These are phyloP conservation scores for Periconia digitata DNA, from an alignment of 2,329 filamentous ascomycete species.

Conservation along the genomic window DNA sequence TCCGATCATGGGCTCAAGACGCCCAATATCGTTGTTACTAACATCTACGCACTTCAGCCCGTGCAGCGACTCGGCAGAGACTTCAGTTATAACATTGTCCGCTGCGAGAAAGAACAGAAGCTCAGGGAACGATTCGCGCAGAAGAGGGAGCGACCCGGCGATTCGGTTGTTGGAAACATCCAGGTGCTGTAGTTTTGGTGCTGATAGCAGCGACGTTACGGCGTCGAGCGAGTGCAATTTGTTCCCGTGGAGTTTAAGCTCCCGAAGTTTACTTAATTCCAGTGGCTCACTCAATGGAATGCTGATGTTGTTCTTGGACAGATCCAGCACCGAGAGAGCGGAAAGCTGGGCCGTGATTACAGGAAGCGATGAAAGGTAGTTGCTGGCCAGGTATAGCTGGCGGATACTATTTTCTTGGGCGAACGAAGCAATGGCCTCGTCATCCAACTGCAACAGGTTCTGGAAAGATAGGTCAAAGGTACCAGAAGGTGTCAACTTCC, in stretches of 20 bases:
- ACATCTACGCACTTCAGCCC: conserved; percentile 78
- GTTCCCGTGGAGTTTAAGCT: conserved; percentile 75
- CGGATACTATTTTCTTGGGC: conserved; percentile 52
- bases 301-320: conserved; percentile 76
- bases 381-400: conserved; percentile 72
- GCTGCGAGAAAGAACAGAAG: conserved; percentile 71
- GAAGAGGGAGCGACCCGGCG: conserved; percentile 62
- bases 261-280: conserved; percentile 71
- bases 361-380: conserved; percentile 71
- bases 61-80: conserved; percentile 71
- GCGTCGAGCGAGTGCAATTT: conserved; percentile 67
- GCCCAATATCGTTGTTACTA: conserved; percentile 82
- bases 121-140: conserved; percentile 69
- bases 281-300: conserved; percentile 49
- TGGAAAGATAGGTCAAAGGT: conserved; percentile 48
- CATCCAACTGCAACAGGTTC: conserved; percentile 41
- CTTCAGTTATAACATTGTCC: conserved; percentile 76
- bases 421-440: conserved; percentile 44
- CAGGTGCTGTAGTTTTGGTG: conserved; percentile 73
- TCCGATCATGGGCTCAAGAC: conserved; percentile 78
- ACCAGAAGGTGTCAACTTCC: conserved; percentile 39
- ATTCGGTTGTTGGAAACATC: conserved; percentile 85
- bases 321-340: conserved; percentile 69
- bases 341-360: conserved; percentile 68
- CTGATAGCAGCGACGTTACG: conserved; percentile 67